Evolutionary conservation across 1,284 basidiomycete genomes (phyloP), one percentile per base, ranked within the genome.

Genomic region (Cutaneotrichosporon cavernicola): DNA sequence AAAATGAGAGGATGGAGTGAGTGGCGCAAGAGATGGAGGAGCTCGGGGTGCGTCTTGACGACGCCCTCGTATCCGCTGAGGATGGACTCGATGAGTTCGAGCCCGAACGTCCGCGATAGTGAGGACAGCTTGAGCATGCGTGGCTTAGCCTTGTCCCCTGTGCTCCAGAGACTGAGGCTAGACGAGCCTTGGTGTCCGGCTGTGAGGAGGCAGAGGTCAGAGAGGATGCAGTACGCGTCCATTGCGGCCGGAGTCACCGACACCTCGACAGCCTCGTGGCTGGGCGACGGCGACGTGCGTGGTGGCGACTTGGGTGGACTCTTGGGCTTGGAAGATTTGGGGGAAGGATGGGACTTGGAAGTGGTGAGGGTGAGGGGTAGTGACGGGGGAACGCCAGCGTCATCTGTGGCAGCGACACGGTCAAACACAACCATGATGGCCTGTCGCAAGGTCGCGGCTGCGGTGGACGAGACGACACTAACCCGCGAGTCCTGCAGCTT

Each of bases 361-460:
- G 55, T 46, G 55, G 22, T 2, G 22, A 56, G 55, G 10, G 55
- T 56, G 36, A 43, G 55, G 18, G 55, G 38, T 10, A 56, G 32
- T 18, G 53, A 36, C 1, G 53, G 13, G n/a, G 31, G 10, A n/a
- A 18, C 38, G 22, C 11, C 21, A 2, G 21, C 36, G 34, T 50
- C 52, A 16, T 52, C 57, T 22, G 62, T 34, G 10, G 65, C 53
- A 5, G 69, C 72, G 74, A 98, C 90, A 74, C 97, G 95, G 81
- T 99, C 96, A 58, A 98, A 92, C 14, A 98, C 89, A 70, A 97
- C 91, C 94, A 99, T 98, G 61, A 99, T 92, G 1, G 97, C 85
- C 78, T 98, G 96, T 1, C 96, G 89, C 8, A 99, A 85, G 0
- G 95, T 98, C 0, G 97, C 96, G 0, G 95, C 95, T 0, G 96